Evolutionary conservation across 257 asterid genomes (phyloP), one percentile per base, ranked within the genome.

Genomic region (Catharanthus roseus): DNA sequence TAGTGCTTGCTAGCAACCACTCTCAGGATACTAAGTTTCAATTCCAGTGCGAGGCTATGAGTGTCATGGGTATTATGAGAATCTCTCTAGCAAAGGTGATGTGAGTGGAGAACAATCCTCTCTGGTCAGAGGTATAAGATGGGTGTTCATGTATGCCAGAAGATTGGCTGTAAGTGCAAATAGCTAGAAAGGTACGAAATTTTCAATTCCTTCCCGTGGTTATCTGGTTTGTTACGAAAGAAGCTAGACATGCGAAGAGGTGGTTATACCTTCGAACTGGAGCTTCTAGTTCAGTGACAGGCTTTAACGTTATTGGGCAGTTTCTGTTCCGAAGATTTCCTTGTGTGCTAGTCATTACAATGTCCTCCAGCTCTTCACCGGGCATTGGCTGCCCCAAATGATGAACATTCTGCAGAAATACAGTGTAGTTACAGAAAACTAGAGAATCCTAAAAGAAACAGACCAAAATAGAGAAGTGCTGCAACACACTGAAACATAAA

Each of bases 291-390:
- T 95, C 97, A 51, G 84, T 86, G 72, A 95, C 80, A 28, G 93
- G 95, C 86, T 87, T 95, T 73, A 96, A 93, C 42, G 90, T 89
- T 65, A 95, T 34, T 1, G 99, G 99, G 75, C 99, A 95, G 1
- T 69, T 80, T 50, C 65, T 19, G 81, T 95, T 95, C 79, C 86
- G 80, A 79, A 95, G 74, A 77, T 74, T 86, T 85, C 81, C 70
- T 70, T 88, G 86, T 31, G 93, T 89, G 79, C 95, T 86, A 78
- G 97, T 89, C 91, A 95, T 87, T 71, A 95, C 84, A 68, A 95
- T 80, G 81, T 95, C 99, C 83, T 95, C 99, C 77, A 86, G 90
- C 86, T 95, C 99, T 51, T 95, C 99, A 77, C 99, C 99, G 54
- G 99, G 97, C 97, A 95, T 85, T 47, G 92, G 90, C 74, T 81